Conservation (phyloP, 2,329 filamentous ascomycete genomes). For the Aspergillus chevalieri region DNA sequence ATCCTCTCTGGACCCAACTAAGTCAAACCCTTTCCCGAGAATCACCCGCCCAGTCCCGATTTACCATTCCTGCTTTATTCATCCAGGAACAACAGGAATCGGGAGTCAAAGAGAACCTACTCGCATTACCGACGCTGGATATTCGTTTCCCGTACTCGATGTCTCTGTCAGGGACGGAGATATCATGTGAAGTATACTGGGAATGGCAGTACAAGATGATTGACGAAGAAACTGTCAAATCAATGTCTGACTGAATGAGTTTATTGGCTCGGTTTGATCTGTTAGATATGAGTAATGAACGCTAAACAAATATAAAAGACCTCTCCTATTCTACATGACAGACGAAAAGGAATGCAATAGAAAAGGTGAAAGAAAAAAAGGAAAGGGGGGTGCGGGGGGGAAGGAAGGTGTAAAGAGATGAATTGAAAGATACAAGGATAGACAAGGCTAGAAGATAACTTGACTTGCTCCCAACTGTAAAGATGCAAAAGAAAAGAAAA, state of each 20-base stretch:
- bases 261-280: conserved; percentile 16
- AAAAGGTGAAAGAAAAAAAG: too few species aligned
- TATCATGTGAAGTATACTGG: conserved; percentile 26
- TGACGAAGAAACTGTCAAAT: conserved; percentile 25
- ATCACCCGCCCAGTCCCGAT: conserved; percentile 33
- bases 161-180: conserved; percentile 2
- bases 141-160: conserved; percentile 10
- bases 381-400: too few species aligned
- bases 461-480: too few species aligned
- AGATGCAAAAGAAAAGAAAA: too few species aligned
- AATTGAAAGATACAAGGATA: neutral
- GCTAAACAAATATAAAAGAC: neutral
- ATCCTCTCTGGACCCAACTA: neutral
- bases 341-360: neutral
- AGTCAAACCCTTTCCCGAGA: conserved; percentile 17
- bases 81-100: too few species aligned
- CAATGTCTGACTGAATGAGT: conserved; percentile 18
- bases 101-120: conserved; percentile 2
- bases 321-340: conserved; percentile 2
- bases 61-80: conserved; percentile 33
- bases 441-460: conserved; percentile 8
- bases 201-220: conserved; percentile 37
- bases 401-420: too few species aligned
- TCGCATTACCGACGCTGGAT: conserved; percentile 25
- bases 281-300: conserved; percentile 18